Evolutionary conservation across 1,284 basidiomycete species (phyloP), one percentile per base, ranked within the genome.

Genomic region (Trichosporon faecale): DNA sequence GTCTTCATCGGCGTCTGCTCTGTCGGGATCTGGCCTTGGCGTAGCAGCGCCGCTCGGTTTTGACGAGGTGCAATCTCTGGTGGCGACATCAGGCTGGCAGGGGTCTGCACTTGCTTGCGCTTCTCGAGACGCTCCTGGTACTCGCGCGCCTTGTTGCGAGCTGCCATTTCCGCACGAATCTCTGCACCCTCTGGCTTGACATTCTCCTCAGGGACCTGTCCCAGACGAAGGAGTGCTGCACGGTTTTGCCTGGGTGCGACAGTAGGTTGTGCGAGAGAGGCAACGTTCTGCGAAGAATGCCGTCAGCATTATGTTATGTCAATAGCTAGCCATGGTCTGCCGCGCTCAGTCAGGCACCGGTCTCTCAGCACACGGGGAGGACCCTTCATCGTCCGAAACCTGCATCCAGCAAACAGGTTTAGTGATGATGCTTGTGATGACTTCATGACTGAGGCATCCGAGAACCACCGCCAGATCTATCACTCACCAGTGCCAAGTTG

Each of bases 211-310:
- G 57, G 57, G 29, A 61, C 57, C 29, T 61, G 57, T 4, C 68
- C 68, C 16, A 63, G 57, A 2, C 77, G 74, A 11, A 80, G 77
- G 55, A 76, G 72, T 2, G 76, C 76, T 7, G 77, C 52, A 61
- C 75, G 75, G 40, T 74, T 80, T 9, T 66, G 73, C 11, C 77
- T 65, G 8, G 79, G 79, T 12, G 71, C 66, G 21, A 79, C 37
- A 2, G 69, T 57, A 1, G 79, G 79, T n/a, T 71, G 65, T 1
- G 78, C 75, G 3, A 80, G 73, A 0, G 78, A 77, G 2, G 75
- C 69, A 33, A 80, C 74, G 25, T 72, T 75, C 79, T 80, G 57
- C 25, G 14, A 57, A 14, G 27, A 31, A 33, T 61, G 57, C 29
- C 57, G 57, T 61, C 66, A 67, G 63, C 67, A 11, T 31, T 46